Evolutionary conservation across 108 stramenopile genomes (phyloP).

Genomic region (Mayamaea pseudoterrestris): DNA sequence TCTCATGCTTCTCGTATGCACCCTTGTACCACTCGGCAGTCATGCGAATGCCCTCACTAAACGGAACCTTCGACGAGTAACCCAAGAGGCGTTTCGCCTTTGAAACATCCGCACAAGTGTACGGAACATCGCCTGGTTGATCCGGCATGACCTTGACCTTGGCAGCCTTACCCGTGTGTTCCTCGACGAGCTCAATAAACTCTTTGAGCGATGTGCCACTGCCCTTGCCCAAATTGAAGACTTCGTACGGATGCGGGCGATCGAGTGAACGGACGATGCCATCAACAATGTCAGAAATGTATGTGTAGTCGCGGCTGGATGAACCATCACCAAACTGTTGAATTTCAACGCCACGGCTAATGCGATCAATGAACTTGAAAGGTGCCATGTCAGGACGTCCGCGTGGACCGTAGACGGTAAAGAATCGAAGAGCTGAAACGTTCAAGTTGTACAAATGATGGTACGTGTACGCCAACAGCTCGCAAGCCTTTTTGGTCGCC

Average conservation of each 20-base stretch:
- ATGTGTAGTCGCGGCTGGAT: conserved; percentile 78
- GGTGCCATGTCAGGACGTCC: conserved; percentile 97
- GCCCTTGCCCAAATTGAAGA: conserved; percentile 97
- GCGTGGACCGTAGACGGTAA: conserved; percentile 94
- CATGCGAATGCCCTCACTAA: conserved; percentile 62
- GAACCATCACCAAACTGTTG: conserved; percentile 98
- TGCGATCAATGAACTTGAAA: conserved; percentile 94
- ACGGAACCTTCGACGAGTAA: conserved; percentile 54
- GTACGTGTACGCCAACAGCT: conserved; percentile 96
- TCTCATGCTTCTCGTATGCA: conserved; percentile 43
- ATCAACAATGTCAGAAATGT: conserved; percentile 81
- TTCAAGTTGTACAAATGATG: conserved; percentile 91
- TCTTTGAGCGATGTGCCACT: conserved; percentile 70
- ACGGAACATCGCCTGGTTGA: conserved; percentile 83
- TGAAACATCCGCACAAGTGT: conserved; percentile 67
- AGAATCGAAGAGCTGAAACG: conserved; percentile 91
- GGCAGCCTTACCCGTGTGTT: conserved; percentile 56
- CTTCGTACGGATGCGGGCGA: conserved; percentile 83
- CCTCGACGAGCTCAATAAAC: conserved; percentile 73
- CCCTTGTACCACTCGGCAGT: conserved; percentile 62
- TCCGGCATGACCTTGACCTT: conserved; percentile 55
- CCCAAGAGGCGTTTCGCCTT: conserved; percentile 71
- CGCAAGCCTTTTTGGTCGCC: conserved; percentile 94
- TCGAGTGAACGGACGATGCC: conserved; percentile 89
- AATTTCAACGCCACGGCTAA: conserved; percentile 82